Conservation (phyloP, 352 stramenopile species). For the Phytophthora colocasiae region DNA sequence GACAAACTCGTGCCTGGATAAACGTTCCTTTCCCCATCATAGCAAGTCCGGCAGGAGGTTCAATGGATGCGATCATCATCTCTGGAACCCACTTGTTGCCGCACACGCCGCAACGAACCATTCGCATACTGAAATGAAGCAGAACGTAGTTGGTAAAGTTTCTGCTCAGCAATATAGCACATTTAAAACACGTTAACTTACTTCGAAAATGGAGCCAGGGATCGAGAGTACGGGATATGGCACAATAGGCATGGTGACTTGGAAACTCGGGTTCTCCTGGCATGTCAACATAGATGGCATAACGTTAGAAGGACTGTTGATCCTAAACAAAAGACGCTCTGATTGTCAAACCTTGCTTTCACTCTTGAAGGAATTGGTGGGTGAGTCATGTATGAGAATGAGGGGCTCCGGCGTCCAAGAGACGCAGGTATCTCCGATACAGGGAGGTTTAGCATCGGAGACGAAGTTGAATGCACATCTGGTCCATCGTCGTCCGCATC, state of each 20-base stretch:
- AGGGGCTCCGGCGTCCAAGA: constrained; percentile 54
- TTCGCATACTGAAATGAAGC: constrained; percentile 87
- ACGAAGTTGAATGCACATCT: constrained; percentile 37
- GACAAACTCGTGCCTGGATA: constrained; percentile 96
- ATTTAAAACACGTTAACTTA: constrained; percentile 28
- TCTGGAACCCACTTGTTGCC: constrained; percentile 98
- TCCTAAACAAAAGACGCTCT: neutral
- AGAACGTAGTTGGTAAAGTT: neutral
- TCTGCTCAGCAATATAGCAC: neutral
- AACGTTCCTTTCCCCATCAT: constrained; percentile 94
- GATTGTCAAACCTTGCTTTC: constrained; percentile 38
- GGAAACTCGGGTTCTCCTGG: constrained; percentile 52
- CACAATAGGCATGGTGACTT: constrained; percentile 93
- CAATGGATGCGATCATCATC: constrained; percentile 93
- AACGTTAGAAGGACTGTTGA: constrained; percentile 4
- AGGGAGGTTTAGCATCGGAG: constrained; percentile 42
- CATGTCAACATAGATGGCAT: neutral
- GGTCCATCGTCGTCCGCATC: constrained; percentile 51
- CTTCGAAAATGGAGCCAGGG: constrained; percentile 96
- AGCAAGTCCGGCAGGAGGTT: constrained; percentile 78
- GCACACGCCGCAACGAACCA: constrained; percentile 96
- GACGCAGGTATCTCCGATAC: constrained; percentile 44
- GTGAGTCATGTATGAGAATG: constrained; percentile 43
- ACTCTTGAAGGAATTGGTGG: constrained; percentile 32
- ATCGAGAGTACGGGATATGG: constrained; percentile 97